These are phyloP conservation scores for Platanus orientalis DNA, from an alignment of 164 flowering plant species.

Conservation along the genomic window DNA sequence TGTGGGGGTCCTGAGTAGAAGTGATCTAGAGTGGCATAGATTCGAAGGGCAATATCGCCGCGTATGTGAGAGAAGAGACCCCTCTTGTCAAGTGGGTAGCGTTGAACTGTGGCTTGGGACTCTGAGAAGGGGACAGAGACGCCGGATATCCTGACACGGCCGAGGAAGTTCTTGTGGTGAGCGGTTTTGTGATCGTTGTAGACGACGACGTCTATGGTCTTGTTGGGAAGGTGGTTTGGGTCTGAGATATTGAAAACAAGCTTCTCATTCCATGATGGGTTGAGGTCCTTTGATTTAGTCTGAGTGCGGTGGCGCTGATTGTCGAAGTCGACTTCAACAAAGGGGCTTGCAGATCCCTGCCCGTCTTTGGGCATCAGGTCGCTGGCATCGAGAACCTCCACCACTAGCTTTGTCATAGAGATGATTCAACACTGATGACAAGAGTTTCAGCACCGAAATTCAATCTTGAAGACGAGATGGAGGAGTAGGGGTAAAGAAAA, in stretches of 20 bases:
- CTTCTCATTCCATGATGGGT: slow-evolving; percentile 72
- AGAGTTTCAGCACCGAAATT: neutral
- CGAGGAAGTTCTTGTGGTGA: slow-evolving; percentile 68
- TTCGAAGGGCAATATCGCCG: slow-evolving; percentile 65
- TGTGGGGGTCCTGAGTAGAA: slow-evolving; percentile 5
- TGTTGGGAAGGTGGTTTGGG: slow-evolving; percentile 35
- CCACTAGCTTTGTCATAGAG: slow-evolving; percentile 55
- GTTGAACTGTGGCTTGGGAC: slow-evolving; percentile 41
- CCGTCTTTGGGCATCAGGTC: slow-evolving; percentile 92
- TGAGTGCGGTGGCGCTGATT: slow-evolving; percentile 56
- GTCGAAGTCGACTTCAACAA: slow-evolving; percentile 69
- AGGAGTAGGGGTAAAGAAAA: neutral
- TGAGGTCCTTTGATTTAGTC: slow-evolving; percentile 61
- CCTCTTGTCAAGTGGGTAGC: slow-evolving; percentile 85
- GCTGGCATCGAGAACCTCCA: slow-evolving; percentile 71
- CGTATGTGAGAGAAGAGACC: slow-evolving; percentile 71
- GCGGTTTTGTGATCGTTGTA: slow-evolving; percentile 51
- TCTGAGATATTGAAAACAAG: slow-evolving; percentile 55
- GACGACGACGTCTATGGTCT: slow-evolving; percentile 48
- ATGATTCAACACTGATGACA: neutral
- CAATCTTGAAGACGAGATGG: neutral
- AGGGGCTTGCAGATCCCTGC: slow-evolving; percentile 77
- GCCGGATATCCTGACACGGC: slow-evolving; percentile 78
- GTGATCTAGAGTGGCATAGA: slow-evolving; percentile 29
- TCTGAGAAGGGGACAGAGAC: slow-evolving; percentile 46